Evolutionary conservation across 2,329 filamentous ascomycete genomes (phyloP), one percentile per base, ranked within the genome.

Genomic region (Apiospora phragmitis): DNA sequence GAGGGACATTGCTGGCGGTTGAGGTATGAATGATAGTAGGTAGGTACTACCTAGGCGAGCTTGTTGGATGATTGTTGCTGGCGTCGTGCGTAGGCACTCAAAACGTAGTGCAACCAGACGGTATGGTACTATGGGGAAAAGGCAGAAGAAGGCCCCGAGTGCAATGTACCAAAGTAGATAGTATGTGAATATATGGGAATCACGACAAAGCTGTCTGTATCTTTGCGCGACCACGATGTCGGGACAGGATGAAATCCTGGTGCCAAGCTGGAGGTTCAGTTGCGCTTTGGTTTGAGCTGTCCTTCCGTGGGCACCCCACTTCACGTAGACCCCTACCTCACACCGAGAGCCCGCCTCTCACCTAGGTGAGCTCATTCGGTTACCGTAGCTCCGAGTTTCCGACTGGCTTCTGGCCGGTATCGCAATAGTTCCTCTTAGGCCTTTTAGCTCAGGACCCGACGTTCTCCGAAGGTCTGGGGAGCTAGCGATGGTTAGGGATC

Each of bases 1-100:
- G 45, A 78, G 69, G 55, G 75, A 65, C 77, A 75, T 77, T 68
- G 71, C 51, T n/a, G 55, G 3, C 18, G n/a, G 47, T 51, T 5
- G 41, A 49, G 18, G 32, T 62, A 7, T n/a, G 55, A 5, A n/a
- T 12, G 32, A n/a, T 4, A 16, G 55, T 4, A 38, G 6, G 47
- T 21, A 21, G 3, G 24, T 51, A 16, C 49, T 26, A 29, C n/a
- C n/a, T n/a, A 29, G 11, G 24, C 24, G 26, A 29, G 24, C 41
- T 12, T 42, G 41, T 18, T 45, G 14, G 16, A 32, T 55, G 51
- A 35, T n/a, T 35, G 16, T 29, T 29, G 49, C 12, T 55, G 14
- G 49, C 26, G 26, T 55, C 26, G 14, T 32, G 26, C 14, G 26
- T 9, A 55, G 12, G 26, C 49, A 29, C 26, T 21, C 5, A 29